These are phyloP conservation scores for Wallacemonas sp. DNA, from an alignment of 208 protist genomes.

Conservation along the genomic window DNA sequence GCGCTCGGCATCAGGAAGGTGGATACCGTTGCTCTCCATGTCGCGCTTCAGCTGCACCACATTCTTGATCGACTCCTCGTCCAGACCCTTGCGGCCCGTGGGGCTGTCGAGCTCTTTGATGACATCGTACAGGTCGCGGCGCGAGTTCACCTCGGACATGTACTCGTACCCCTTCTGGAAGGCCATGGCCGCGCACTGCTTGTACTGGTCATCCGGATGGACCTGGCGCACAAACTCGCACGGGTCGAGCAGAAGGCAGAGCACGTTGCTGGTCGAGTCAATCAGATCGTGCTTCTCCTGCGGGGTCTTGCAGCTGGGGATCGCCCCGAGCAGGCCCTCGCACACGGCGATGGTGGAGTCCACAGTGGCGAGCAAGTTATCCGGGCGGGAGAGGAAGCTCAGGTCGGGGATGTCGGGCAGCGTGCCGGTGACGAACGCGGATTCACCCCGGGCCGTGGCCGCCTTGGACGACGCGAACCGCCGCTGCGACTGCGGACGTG, in stretches of 20 bases:
- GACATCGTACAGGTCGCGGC: conserved; percentile 84
- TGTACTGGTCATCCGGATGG: conserved; percentile 87
- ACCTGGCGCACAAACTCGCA: conserved; percentile 93
- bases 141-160: conserved; percentile 92
- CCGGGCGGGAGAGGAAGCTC: conserved; percentile 68
- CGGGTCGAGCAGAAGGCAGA: conserved; percentile 91
- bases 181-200: conserved; percentile 69
- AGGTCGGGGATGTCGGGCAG: conserved; percentile 71
- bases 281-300: conserved; percentile 91
- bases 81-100: conserved; percentile 62
- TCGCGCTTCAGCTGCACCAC: conserved; percentile 86
- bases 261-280: conserved; percentile 90
- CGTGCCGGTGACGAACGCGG: conserved; percentile 2
- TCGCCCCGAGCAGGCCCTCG: conserved; percentile 70
- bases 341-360: conserved; percentile 77
- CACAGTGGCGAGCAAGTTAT: conserved; percentile 64
- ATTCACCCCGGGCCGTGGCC: not conserved
- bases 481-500: too few species aligned
- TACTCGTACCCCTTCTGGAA: conserved; percentile 90
- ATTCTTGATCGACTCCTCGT: conserved; percentile 88
- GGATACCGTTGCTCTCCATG: conserved; percentile 94
- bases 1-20: conserved; percentile 76
- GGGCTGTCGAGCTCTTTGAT: conserved; percentile 75
- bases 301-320: conserved; percentile 59
- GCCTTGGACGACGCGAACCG: not conserved